phyloP scores from a whole-genome alignment of 805 yeast species.

The Maudiozyma pseudohumilis region DNA sequence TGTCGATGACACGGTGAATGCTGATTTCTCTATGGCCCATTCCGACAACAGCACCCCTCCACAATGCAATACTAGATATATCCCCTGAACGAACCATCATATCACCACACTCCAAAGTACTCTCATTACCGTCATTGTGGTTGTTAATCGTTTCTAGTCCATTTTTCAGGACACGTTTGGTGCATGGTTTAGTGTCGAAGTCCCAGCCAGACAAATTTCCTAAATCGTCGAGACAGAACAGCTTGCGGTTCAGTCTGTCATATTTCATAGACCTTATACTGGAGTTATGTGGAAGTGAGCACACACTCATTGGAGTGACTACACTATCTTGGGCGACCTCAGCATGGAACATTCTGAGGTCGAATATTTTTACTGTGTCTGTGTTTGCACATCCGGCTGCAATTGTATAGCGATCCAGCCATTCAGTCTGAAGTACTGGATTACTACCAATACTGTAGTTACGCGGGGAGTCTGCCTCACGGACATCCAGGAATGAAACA shows the following conservation, averaged over 20 bases:
- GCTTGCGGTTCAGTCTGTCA: not conserved
- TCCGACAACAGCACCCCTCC: slow-evolving; percentile 7
- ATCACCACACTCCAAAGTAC: slow-evolving; percentile 18
- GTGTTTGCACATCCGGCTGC: not conserved
- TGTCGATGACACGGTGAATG: slow-evolving; percentile 16
- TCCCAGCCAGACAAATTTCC: slow-evolving; percentile 19
- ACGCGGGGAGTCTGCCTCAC: not conserved
- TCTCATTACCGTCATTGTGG: not conserved
- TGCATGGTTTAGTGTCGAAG: not conserved
- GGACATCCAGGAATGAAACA: not conserved
- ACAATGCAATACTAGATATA: not conserved
- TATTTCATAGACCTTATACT: not conserved
- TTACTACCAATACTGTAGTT: not conserved
- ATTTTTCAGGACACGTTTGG: not conserved
- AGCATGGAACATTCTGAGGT: slow-evolving; percentile 1
- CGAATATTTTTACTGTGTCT: not conserved
- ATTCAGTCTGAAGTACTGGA: not conserved
- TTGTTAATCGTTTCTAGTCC: not conserved
- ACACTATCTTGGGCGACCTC: no score
- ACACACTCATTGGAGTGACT: not conserved
- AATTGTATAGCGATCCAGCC: not conserved
- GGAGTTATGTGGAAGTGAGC: not conserved
- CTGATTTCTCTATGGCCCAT: slow-evolving; percentile 20
- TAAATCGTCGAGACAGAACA: slow-evolving; percentile 4
- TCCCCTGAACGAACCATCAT: slow-evolving; percentile 11